Conservation (phyloP, 2,329 filamentous ascomycete genomes). For the Aureobasidium sp. region DNA sequence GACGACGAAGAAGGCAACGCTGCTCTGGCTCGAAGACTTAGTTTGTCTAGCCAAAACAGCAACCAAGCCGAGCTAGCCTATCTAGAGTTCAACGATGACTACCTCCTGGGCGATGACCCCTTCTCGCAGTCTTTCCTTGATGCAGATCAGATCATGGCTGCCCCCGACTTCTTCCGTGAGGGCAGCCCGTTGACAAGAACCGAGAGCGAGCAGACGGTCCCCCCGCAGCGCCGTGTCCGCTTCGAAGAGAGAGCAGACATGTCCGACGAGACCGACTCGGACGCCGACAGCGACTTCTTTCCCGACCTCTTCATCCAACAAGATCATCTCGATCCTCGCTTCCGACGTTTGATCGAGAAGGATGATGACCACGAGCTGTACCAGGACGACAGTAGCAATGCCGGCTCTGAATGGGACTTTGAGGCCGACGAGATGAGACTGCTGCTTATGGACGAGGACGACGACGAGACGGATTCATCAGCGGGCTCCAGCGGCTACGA, state of each 20-base stretch:
- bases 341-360: constrained; percentile 22
- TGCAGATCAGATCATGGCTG: constrained; percentile 5
- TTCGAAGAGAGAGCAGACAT: constrained; percentile 29
- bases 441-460: constrained; percentile 27
- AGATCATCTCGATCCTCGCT: constrained; percentile 23
- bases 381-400: constrained; percentile 24
- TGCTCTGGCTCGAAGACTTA: constrained; percentile 22
- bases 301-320: constrained; percentile 30
- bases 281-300: constrained; percentile 28
- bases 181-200: constrained; percentile 4
- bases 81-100: constrained; percentile 17
- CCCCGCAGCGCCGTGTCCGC: constrained; percentile 29
- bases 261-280: constrained; percentile 25
- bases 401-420: constrained; percentile 30
- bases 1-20: constrained; percentile 21
- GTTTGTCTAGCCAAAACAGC: constrained; percentile 22
- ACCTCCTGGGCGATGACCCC: constrained; percentile 8
- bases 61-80: constrained; percentile 19
- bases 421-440: constrained; percentile 28
- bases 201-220: constrained; percentile 21
- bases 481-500: constrained; percentile 26
- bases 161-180: constrained; percentile 12
- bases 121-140: constrained; percentile 14
- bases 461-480: constrained; percentile 26
- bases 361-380: constrained; percentile 25